These are phyloP conservation scores for Paramecium tetraurelia DNA, from an alignment of 73 alveolate genomes.

Conservation along the genomic window DNA sequence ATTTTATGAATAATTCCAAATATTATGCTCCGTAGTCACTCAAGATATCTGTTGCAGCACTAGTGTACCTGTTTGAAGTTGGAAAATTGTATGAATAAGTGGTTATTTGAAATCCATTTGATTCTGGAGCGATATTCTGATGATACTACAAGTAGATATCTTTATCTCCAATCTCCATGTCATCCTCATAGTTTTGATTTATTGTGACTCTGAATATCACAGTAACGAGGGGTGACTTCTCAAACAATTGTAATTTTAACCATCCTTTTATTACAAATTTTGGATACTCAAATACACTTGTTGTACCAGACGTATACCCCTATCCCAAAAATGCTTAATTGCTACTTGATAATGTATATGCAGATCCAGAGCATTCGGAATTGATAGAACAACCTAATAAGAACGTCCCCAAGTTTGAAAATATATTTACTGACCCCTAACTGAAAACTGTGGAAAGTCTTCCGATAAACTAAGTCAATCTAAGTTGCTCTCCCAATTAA, in stretches of 20 bases:
- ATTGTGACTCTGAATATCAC: background rate
- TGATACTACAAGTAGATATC: background rate
- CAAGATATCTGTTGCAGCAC: background rate
- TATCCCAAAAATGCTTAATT: background rate
- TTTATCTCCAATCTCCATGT: background rate
- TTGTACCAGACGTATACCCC: background rate
- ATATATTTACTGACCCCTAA: background rate
- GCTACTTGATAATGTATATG: background rate
- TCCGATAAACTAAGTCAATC: background rate
- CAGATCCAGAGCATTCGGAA: background rate
- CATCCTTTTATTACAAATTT: background rate
- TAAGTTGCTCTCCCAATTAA: background rate
- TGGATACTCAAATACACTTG: background rate
- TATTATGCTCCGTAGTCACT: background rate
- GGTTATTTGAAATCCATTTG: background rate
- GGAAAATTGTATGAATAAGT: background rate
- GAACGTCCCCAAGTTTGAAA: background rate
- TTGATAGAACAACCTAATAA: background rate
- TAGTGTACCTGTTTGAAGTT: background rate
- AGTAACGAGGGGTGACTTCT: background rate
- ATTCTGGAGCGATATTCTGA: background rate
- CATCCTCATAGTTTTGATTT: background rate
- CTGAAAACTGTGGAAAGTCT: background rate
- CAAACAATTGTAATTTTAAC: background rate
- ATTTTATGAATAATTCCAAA: background rate